phyloP scores from a whole-genome alignment of 441 rosid species.

The Corymbia calophylla region DNA sequence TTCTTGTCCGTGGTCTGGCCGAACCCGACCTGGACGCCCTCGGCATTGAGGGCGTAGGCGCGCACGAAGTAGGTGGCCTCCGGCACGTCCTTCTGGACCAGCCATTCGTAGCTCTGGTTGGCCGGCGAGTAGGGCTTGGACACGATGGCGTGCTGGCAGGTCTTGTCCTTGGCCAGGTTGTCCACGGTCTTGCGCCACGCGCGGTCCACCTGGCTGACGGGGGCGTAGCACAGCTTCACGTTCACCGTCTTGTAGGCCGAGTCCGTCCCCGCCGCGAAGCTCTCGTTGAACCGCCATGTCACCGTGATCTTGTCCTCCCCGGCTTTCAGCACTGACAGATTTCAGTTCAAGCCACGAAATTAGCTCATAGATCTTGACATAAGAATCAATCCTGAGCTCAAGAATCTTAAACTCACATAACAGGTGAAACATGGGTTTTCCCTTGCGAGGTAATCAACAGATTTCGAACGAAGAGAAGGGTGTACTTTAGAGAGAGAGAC shows the following conservation, averaged over 20 bases:
- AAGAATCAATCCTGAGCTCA: background rate
- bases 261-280: conserved; percentile 25
- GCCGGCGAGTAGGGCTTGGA: conserved; percentile 17
- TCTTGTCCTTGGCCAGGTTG: conserved; percentile 48
- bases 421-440: background rate
- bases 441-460: background rate
- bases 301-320: conserved; percentile 45
- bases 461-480: background rate
- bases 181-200: conserved; percentile 62
- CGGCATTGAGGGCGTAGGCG: conserved; percentile 36
- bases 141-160: conserved; percentile 38
- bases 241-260: conserved; percentile 34
- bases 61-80: conserved; percentile 53
- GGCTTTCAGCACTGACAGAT: conserved; percentile 36
- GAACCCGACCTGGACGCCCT: conserved; percentile 24
- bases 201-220: conserved; percentile 56
- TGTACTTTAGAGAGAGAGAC: background rate
- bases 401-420: background rate
- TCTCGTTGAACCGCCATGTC: conserved; percentile 45
- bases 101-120: conserved; percentile 25
- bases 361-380: background rate
- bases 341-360: background rate
- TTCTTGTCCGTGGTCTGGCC: conserved; percentile 43
- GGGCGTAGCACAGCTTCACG: conserved; percentile 54
- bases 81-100: conserved; percentile 41